Conservation (phyloP, 202 grass and related monocot genomes). For the Zoysia matrella region DNA sequence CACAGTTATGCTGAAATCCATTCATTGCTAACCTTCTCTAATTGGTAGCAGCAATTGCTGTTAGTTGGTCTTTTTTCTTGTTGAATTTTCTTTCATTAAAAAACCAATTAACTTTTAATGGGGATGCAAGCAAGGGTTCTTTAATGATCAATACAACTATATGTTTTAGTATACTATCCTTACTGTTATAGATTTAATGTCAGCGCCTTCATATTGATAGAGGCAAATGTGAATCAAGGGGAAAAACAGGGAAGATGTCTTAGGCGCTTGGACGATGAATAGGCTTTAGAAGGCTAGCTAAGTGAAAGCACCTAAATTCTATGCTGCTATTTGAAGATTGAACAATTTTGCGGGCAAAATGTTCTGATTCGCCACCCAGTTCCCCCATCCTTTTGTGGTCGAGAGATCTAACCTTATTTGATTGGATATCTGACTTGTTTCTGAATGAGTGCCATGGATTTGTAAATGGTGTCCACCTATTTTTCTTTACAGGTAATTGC, state of each 20-base stretch:
- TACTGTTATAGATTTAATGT: background rate
- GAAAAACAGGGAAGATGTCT: too few species aligned
- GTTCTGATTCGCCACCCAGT: background rate
- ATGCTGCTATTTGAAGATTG: slow-evolving; percentile 11
- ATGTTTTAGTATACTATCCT: background rate
- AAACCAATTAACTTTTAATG: background rate
- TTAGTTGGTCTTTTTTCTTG: background rate
- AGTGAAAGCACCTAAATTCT: slow-evolving; percentile 10
- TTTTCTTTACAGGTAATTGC: slow-evolving; percentile 75
- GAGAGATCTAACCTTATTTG: slow-evolving; percentile 16
- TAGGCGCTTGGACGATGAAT: background rate
- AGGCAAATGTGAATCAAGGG: too few species aligned
- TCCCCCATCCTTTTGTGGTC: slow-evolving; percentile 34
- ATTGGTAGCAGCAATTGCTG: slow-evolving; percentile 15
- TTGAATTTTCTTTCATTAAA: background rate
- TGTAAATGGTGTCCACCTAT: slow-evolving; percentile 19
- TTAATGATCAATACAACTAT: slow-evolving; percentile 11
- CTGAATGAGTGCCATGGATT: slow-evolving; percentile 30
- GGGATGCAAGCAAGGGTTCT: background rate
- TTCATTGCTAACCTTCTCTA: slow-evolving; percentile 18
- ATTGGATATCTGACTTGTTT: slow-evolving; percentile 12
- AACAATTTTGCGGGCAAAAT: slow-evolving; percentile 6
- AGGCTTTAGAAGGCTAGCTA: background rate
- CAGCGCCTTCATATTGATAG: background rate
- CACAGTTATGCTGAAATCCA: background rate